A percentile compares a stretch with the other conserved stretches of the same genome.
Conservation (phyloP, 495 filamentous ascomycete genomes). For the Hypomontagnella submonticulosa region DNA sequence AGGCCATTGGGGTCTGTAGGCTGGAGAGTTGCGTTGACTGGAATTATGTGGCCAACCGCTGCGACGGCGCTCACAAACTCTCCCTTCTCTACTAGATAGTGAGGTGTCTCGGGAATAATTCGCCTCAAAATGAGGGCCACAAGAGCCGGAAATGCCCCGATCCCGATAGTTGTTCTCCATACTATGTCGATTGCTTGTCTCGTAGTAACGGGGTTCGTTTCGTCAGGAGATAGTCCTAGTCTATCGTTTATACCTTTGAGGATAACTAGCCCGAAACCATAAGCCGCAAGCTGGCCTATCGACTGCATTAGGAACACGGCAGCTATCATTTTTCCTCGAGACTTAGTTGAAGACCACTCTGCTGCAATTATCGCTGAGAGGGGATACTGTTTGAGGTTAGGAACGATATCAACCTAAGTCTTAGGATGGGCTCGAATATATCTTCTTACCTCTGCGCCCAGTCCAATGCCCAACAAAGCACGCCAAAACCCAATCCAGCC, state of each 20-base stretch:
- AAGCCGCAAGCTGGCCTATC: conserved; percentile 69
- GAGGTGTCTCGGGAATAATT: conserved; percentile 70
- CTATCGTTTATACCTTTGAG: conserved; percentile 62
- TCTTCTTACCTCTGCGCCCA: conserved; percentile 51
- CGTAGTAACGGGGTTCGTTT: conserved; percentile 59
- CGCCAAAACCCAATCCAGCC: conserved; percentile 70
- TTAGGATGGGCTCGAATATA: not conserved
- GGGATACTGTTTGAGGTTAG: conserved; percentile 44
- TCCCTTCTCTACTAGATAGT: conserved; percentile 52
- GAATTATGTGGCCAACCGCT: conserved; percentile 51
- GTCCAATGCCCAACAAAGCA: conserved; percentile 65
- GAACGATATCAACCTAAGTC: not conserved
- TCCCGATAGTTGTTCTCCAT: conserved; percentile 71
- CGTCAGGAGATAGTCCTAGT: conserved; percentile 54
- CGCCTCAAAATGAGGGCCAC: conserved; percentile 69
- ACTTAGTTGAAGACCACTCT: conserved; percentile 70
- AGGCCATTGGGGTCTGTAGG: conserved; percentile 13
- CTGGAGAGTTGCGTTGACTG: conserved; percentile 29
- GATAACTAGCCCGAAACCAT: conserved; percentile 54
- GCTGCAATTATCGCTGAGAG: conserved; percentile 68
- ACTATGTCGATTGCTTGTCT: conserved; percentile 51
- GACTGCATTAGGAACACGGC: conserved; percentile 75
- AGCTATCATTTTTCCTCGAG: conserved; percentile 70
- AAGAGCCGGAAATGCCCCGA: conserved; percentile 69
- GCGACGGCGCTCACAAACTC: conserved; percentile 33